Evolutionary conservation across 345 rosid genomes (phyloP).

Genomic region (Schrenkiella parvula): DNA sequence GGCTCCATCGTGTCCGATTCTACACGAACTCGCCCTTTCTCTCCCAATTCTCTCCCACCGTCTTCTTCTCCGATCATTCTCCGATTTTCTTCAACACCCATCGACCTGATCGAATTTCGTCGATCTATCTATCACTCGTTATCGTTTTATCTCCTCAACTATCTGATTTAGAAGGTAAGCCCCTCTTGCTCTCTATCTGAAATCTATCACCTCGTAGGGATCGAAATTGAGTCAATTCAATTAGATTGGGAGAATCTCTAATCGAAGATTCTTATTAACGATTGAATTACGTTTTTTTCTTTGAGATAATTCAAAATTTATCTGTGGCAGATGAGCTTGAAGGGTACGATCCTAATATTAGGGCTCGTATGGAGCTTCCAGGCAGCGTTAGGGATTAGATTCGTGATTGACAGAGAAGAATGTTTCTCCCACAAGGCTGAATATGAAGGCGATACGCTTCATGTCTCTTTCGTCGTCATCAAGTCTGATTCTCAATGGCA

Average conservation of each 20-base stretch:
- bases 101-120: constrained; percentile 3
- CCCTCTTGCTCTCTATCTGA: neutral
- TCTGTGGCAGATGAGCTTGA: constrained; percentile 26
- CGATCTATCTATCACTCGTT: neutral
- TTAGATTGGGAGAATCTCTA: neutral
- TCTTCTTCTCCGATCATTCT: constrained; percentile 28
- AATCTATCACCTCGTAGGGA: neutral
- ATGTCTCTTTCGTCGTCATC: constrained; percentile 60
- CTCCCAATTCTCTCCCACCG: neutral
- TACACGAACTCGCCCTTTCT: constrained; percentile 5
- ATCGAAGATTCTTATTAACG: neutral
- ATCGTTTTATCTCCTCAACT: neutral
- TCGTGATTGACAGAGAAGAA: constrained; percentile 61
- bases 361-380: constrained; percentile 36
- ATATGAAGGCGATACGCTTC: constrained; percentile 63
- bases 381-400: constrained; percentile 43
- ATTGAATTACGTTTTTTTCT: neutral
- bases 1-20: constrained; percentile 23
- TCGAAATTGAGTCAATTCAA: neutral
- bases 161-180: constrained; percentile 27
- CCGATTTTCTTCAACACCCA: neutral
- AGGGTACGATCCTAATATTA: constrained; percentile 27
- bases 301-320: neutral
- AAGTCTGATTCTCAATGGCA: constrained; percentile 63
- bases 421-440: constrained; percentile 60